Evolutionary conservation across 495 filamentous ascomycete genomes (phyloP).

Genomic region (Aspergillus affinis): DNA sequence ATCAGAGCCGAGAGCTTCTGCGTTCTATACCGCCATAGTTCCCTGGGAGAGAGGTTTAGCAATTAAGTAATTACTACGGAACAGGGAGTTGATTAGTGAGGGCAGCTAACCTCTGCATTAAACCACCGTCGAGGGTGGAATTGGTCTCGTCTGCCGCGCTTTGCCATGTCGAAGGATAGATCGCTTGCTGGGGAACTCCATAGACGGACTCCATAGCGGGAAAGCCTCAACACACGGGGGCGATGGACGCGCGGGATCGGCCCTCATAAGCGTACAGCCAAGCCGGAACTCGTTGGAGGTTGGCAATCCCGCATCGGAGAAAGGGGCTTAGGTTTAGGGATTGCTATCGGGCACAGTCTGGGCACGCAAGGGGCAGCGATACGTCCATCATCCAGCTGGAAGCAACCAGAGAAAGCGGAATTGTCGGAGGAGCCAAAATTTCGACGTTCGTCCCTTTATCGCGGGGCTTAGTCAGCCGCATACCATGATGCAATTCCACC

Average conservation of each 20-base stretch:
- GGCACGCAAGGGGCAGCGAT: neutral
- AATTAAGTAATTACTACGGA: neutral
- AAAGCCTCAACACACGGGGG: neutral
- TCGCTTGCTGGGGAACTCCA: constrained; percentile 8
- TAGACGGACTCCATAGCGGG: constrained; percentile 10
- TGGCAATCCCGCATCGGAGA: neutral
- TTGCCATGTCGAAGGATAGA: constrained; percentile 5
- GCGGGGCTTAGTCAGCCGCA: neutral
- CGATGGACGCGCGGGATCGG: neutral
- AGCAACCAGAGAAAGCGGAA: neutral
- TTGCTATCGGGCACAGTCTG: neutral
- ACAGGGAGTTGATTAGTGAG: neutral
- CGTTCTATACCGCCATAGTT: constrained; percentile 21
- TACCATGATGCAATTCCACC: neutral
- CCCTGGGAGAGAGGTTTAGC: constrained; percentile 5
- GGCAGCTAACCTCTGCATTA: constrained; percentile 14
- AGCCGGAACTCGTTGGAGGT: neutral
- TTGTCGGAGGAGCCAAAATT: neutral
- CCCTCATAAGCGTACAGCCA: neutral
- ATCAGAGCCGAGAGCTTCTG: constrained; percentile 17
- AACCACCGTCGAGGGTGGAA: constrained; percentile 1
- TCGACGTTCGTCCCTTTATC: neutral
- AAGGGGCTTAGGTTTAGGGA: neutral
- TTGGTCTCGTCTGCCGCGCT: neutral
- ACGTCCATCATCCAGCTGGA: neutral